Evolutionary conservation across 331 rosid species (phyloP), one percentile per base, ranked within the genome.

Genomic region (Quercus phellos): DNA sequence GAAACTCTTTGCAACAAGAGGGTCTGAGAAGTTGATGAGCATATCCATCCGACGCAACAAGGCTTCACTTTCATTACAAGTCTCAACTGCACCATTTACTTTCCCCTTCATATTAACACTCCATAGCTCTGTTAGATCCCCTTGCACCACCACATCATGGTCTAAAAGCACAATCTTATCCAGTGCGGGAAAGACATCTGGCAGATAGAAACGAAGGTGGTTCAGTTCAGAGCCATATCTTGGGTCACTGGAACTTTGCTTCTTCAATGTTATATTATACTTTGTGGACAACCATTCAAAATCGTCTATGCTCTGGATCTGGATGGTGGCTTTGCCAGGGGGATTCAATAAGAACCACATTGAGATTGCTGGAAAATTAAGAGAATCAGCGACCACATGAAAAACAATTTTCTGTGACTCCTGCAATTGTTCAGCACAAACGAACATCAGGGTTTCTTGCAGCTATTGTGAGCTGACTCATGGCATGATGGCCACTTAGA

Each of bases 331-430:
- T 80, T 85, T 88, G 30, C 94, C 92, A 13, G 96, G 96, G 75
- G 94, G 99, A 82, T 95, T 93, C 78, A 88, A 74, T 81, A 89
- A 80, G 85, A 95, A 95, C 99, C 99, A 95, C 99, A 89, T 91
- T 26, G 94, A 90, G 85, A 95, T 87, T 77, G 94, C 94, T 51
- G 99, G 99, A 64, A 91, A 83, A 82, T 95, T 90, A 76, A 93
- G 92, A 27, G 97, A 86, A 90, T 93, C 86, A 59, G 99, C 89
- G 88, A 95, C 93, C 77, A 95, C 80, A 81, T 95, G 99, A 79
- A 95, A 90, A 86, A 95, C 96, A 75, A 95, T 76, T 79, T 85
- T 93, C 84, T 87, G 89, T 8, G 88, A 92, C 67, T 90, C 89
- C 99, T 95, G 93, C 87, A 89, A 72, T 78, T 60, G 19, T 38